phyloP scores from a whole-genome alignment of 306 rosid species.

The Cicer pinnatifidum region DNA sequence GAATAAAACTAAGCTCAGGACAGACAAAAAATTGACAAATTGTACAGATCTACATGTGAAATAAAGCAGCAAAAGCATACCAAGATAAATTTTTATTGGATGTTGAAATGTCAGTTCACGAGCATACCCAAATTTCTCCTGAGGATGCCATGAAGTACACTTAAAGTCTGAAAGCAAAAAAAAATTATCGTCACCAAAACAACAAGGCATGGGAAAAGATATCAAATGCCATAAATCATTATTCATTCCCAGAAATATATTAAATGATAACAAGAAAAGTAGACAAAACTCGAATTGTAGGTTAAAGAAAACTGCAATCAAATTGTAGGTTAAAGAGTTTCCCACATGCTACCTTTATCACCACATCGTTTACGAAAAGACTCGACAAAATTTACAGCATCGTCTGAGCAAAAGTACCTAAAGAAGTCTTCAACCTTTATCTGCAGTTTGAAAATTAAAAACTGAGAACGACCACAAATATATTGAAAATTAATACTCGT shows the following conservation, averaged over 20 bases:
- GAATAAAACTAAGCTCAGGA: slow-evolving; percentile 5
- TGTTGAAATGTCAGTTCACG: slow-evolving; percentile 89
- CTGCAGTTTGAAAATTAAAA: slow-evolving; percentile 64
- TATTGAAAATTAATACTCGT: slow-evolving; percentile 2
- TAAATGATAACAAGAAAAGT: slow-evolving; percentile 25
- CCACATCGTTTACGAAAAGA: slow-evolving; percentile 78
- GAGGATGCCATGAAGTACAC: slow-evolving; percentile 72
- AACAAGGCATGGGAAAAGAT: slow-evolving; percentile 17
- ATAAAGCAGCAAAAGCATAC: slow-evolving; percentile 53
- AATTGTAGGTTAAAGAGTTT: slow-evolving; percentile 32
- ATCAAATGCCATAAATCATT: slow-evolving; percentile 23
- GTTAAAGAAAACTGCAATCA: slow-evolving; percentile 32
- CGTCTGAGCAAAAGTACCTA: slow-evolving; percentile 74
- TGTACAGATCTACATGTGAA: slow-evolving; percentile 20
- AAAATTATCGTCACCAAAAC: slow-evolving; percentile 29
- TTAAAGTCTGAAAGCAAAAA: slow-evolving; percentile 64
- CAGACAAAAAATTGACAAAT: slow-evolving; percentile 10
- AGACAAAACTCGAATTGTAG: slow-evolving; percentile 1
- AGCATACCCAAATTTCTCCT: slow-evolving; percentile 70
- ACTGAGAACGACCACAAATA: slow-evolving; percentile 28
- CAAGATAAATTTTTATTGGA: slow-evolving; percentile 93
- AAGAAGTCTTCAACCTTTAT: slow-evolving; percentile 86
- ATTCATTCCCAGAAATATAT: slow-evolving; percentile 35
- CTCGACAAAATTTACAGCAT: slow-evolving; percentile 60
- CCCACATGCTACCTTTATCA: slow-evolving; percentile 75